These are phyloP conservation scores for Erysiphe pulchra DNA, from an alignment of 2,329 filamentous ascomycete genomes.

Conservation along the genomic window DNA sequence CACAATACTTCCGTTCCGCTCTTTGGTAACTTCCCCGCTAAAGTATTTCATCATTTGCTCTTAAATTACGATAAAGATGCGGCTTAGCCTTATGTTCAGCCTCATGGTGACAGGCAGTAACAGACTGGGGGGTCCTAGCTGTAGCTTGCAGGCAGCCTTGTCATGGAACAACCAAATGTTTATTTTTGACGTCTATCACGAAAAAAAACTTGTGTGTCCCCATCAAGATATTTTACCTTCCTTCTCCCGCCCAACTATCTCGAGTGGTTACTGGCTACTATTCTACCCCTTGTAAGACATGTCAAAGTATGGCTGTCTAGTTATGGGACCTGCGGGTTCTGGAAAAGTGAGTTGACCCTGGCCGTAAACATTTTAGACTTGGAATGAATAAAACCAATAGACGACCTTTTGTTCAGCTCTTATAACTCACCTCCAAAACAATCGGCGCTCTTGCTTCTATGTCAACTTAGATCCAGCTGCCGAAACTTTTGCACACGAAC, in stretches of 20 bases:
- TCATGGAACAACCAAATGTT: too few relatives aligned
- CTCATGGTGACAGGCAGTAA: too few relatives aligned
- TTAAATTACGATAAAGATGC: background rate
- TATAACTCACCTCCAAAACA: slow-evolving; percentile 77
- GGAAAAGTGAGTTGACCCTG: slow-evolving; percentile 39
- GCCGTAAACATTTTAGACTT: background rate
- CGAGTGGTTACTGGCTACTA: too few relatives aligned
- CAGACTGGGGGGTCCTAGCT: too few relatives aligned
- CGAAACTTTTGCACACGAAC: slow-evolving; percentile 72
- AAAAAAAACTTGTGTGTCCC: too few relatives aligned
- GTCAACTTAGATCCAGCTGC: slow-evolving; percentile 95
- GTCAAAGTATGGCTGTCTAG: slow-evolving; percentile 85
- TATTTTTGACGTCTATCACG: too few relatives aligned
- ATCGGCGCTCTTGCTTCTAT: slow-evolving; percentile 86
- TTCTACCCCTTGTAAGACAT: slow-evolving; percentile 19
- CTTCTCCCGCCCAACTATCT: too few relatives aligned
- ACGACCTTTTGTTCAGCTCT: slow-evolving; percentile 87
- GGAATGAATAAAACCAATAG: slow-evolving; percentile 15
- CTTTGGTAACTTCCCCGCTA: background rate
- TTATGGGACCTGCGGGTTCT: slow-evolving; percentile 88
- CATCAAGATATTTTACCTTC: too few relatives aligned
- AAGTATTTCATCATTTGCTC: background rate
- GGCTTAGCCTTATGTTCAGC: background rate
- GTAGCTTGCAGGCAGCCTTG: too few relatives aligned
- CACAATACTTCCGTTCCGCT: background rate